Base-by-base conservation (phyloP, 1,284 basidiomycete species). In the Fomitopsis palustris region DNA sequence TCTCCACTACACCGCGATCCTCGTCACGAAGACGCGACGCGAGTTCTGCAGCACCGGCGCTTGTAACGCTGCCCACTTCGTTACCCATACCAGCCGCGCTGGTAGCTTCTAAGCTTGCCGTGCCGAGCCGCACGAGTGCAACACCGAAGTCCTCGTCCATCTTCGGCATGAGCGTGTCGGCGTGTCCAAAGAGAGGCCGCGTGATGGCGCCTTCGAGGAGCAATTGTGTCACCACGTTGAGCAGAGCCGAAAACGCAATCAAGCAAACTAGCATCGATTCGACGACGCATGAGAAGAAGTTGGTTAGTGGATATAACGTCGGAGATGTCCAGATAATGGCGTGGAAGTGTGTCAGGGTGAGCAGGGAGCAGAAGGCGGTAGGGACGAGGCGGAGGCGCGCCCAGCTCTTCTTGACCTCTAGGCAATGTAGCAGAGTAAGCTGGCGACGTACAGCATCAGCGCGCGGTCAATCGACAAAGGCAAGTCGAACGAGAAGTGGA, bases 101-200 rank as follows among this genome's bases (percentile, higher is more conserved):
- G 0, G 88, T 90, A 0, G 86, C 85, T 69, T 91, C 88, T 53
- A 92, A 74, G 66, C 86, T 88, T 2, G 87, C 88, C 0, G 86
- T 87, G 8, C 88, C 87, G 17, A 90, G 75, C 23, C 89, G 82
- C 54, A 90, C 76, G 35, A 92, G 76, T 3, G 86, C 81, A 27
- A 90, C 79, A 3, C 83, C 82, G 70, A 88, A 92, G 68, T 92
- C 89, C 69, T 91, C 89, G 37, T 91, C 87, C 70, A 78, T 80
- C 52, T 72, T 75, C 12, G 81, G 82, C 51, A 78, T 65, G 38
- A 83, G 68, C 45, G 71, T 73, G 31, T 69, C 69, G 14, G 74
- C 67, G 60, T 81, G 81, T 8, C 78, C 81, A 27, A 83, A 75
- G n/a, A 83, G 64, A 16, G 81, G 77, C 8, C 78, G 75, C 17